These are phyloP conservation scores for Camellia granthamiana DNA, from an alignment of 148 eudicot genomes.

Conservation along the genomic window DNA sequence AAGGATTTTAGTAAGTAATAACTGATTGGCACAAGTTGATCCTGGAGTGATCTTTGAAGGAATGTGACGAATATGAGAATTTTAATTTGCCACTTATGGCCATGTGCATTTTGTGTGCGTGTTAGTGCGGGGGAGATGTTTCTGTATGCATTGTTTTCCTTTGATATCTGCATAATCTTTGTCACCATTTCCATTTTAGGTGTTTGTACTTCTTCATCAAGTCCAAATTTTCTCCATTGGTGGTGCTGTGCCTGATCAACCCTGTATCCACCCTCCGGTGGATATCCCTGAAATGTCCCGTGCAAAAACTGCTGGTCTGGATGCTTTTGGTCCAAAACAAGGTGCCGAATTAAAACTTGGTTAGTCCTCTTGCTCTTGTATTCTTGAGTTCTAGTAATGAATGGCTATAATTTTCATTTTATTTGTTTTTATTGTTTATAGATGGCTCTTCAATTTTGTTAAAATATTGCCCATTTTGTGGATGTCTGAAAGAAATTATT, in stretches of 20 bases:
- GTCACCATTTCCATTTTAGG: conserved; percentile 39
- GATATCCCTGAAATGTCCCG: conserved; percentile 56
- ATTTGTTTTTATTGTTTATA: neutral
- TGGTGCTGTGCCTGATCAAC: conserved; percentile 69
- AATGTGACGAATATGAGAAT: too few relatives aligned
- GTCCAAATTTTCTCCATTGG: conserved; percentile 74
- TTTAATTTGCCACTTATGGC: too few relatives aligned
- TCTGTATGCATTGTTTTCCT: neutral
- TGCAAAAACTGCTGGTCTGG: conserved; percentile 56
- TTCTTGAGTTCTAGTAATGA: neutral
- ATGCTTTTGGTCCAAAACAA: conserved; percentile 51
- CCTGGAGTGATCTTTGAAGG: neutral
- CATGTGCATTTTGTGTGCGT: neutral
- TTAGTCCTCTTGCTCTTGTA: conserved; percentile 26
- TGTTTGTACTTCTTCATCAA: conserved; percentile 83
- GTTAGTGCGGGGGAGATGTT: neutral
- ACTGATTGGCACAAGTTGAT: neutral
- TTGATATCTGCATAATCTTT: neutral
- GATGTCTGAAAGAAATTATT: neutral
- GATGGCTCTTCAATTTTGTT: neutral
- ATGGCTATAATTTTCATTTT: neutral
- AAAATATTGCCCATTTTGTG: neutral
- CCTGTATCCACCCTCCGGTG: conserved; percentile 45
- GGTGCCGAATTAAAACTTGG: conserved; percentile 78
- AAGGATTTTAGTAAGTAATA: neutral